Base-by-base conservation (phyloP, 2,329 filamentous ascomycete genomes). In the Ampelomyces quisqualis region DNA sequence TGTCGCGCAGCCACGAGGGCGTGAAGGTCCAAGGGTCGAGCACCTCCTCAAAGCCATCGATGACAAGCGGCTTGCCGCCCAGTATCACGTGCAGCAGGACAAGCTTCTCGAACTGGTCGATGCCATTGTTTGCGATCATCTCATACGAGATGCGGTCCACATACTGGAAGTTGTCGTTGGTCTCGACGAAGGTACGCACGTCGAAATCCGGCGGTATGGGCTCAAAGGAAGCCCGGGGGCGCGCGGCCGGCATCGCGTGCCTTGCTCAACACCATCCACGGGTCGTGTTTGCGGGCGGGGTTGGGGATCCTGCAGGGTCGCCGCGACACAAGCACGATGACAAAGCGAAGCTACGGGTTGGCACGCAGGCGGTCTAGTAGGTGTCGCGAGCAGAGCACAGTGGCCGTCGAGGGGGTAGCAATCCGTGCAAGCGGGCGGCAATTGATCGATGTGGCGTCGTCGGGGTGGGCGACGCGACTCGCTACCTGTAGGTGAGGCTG, bases 191-290 rank as follows among this genome's bases (percentile, higher is more conserved):
- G 1, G 73, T 71, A 26, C 81, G 73, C 11, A 97, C 75, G 62
- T 97, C 85, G 42, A 97, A 81, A 60, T 91, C 82, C 0, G 90
- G 90, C 0, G 90, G 81, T 32, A 97, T 87, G 1, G 91, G 90
- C 67, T 95, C 89, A 68, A 97, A 97, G 36, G 90, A 88, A 11
- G 90, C 89, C 62, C 89, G 85, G 1, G 88, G 88, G 57, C 90
- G 83, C 43, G 85, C 75, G 10, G 85, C 77, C 39, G 88, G 86
- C 90, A 95, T 95, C 19, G 60, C 49, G 22, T 29, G 6, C n/a
- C 17, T 6, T 15, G 27, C 21, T 8, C 2, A 20, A 38, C 45
- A 39, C 31, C 50, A 57, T 59, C 4, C 22, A 53, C 26, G 17
- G 29, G 29, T 36, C 32, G 37, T 15, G 17, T 34, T 32, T 31